Base-by-base conservation (phyloP, 2,329 filamentous ascomycete genomes). In the Sporothrix variecibatus region DNA sequence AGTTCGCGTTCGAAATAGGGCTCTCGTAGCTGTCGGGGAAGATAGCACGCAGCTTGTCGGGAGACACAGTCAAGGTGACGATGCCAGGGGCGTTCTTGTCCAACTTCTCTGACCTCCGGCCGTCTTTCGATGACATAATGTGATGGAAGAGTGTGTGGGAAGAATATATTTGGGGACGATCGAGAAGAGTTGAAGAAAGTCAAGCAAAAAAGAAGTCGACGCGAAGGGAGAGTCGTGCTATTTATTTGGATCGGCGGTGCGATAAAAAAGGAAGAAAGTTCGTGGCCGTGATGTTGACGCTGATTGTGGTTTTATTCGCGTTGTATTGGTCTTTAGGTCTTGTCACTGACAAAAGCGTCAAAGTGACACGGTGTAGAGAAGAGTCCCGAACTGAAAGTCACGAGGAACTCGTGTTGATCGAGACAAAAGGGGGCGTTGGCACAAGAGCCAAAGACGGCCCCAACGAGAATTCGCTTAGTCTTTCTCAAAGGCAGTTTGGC, bases 1-100 rank as follows among this genome's bases (percentile, higher is more conserved):
- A 2, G 53, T 28, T 43, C 12, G 34, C 49, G 28, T 43, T 20
- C 31, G 70, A 53, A 38, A 20, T 9, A n/a, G 34, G 23, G 38
- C n/a, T 26, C 15, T 67, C 38, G 62, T 46, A 15, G 38, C n/a
- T 67, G 76, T 86, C 83, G 76, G 87, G 77, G 70, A 77, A 72
- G 49, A 90, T 82, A 70, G 84, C 84, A 77, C 86, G 86, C 71
- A 92, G 83, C 76, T 82, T 84, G 23, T 84, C 80, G 58, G 88
- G 82, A 28, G 86, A 78, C 68, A 91, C 83, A 77, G 84, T 87
- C 72, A 91, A 81, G 8, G 84, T 90, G 79, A 91, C 81, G 75
- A 90, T 72, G 79, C 72, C 60, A 65, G 78, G 77, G 49, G 68
- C 65, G 65, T 68, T 68, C 73, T 75, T 77, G 3, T 72, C 56